These are phyloP conservation scores for Tetrahymena borealis DNA, from an alignment of 73 alveolate genomes.

Conservation along the genomic window DNA sequence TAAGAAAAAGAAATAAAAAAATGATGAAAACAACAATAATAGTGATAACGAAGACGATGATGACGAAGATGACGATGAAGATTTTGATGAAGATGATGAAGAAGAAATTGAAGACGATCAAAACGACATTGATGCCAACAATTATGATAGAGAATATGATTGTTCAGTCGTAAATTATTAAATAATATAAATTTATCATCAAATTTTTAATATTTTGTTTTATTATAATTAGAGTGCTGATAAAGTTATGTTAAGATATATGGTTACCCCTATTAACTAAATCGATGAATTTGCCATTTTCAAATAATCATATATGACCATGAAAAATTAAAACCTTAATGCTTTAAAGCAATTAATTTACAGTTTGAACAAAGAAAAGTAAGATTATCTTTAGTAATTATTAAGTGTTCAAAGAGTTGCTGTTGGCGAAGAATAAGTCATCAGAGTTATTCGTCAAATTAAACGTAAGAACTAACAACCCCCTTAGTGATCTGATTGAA, in stretches of 20 bases:
- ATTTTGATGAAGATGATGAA: background rate
- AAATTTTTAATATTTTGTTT: background rate
- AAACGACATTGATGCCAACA: background rate
- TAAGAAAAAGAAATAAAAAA: background rate
- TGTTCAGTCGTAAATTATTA: background rate
- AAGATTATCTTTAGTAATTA: background rate
- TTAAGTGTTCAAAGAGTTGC: background rate
- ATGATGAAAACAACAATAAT: background rate
- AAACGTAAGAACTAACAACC: background rate
- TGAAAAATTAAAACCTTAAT: background rate
- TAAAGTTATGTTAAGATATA: background rate
- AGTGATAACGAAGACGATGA: background rate
- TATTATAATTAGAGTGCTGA: background rate
- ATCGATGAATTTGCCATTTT: background rate
- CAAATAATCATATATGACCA: background rate
- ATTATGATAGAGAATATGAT: background rate
- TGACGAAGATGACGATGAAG: background rate
- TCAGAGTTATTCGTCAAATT: background rate
- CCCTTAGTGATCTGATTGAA: background rate
- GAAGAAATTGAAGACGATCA: background rate
- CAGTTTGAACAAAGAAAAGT: background rate
- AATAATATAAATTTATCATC: background rate
- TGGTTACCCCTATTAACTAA: background rate
- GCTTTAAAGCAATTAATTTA: background rate
- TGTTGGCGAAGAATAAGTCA: background rate